Base-by-base conservation (phyloP, 2,329 filamentous ascomycete genomes). In the Exophiala viscosa region DNA sequence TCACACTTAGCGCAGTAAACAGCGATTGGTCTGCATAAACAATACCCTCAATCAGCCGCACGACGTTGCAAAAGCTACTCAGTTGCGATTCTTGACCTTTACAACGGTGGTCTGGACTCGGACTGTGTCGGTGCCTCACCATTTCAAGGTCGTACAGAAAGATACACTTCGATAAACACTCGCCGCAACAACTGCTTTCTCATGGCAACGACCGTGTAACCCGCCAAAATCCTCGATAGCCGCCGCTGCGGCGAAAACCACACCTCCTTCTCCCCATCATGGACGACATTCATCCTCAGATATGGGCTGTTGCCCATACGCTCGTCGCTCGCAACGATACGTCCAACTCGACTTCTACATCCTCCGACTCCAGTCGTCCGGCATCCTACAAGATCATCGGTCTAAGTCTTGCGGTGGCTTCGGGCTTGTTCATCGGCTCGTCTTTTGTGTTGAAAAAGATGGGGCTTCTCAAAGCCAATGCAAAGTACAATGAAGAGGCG, bases 361-460 rank as follows among this genome's bases (percentile, higher is more conserved):
- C 51, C 10, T 20, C 35, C 31, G 13, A 38, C 32, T 56, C 51
- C 38, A 62, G 60, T 8, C 75, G 81, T 17, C 83, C 83, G 1
- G 69, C 77, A 8, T 72, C 75, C 32, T 97, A 88, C 79, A 97
- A 96, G 68, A 82, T 85, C 20, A 81, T 97, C 60, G 93, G 93
- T 50, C 89, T 99, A 57, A 78, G 84, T 17, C 77, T 99, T 33
- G 93, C 93, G 13, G 80, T 96, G 54, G 83, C 84, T 31, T 97
- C 92, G 0, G 93, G 93, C 38, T 69, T 89, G 52, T 97, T 97
- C 69, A 99, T 99, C 66, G 93, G 93, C 49, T 80, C 87, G 11
- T 97, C 92, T 0, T 99, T 97, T 69, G 91, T 97, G 23, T 74
- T 99, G 66, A 97, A 97, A 73, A 99, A 99, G 74, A 79, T 88